Base-by-base conservation (phyloP, 2,329 filamentous ascomycete genomes). In the Trichoderma pleuroti region DNA sequence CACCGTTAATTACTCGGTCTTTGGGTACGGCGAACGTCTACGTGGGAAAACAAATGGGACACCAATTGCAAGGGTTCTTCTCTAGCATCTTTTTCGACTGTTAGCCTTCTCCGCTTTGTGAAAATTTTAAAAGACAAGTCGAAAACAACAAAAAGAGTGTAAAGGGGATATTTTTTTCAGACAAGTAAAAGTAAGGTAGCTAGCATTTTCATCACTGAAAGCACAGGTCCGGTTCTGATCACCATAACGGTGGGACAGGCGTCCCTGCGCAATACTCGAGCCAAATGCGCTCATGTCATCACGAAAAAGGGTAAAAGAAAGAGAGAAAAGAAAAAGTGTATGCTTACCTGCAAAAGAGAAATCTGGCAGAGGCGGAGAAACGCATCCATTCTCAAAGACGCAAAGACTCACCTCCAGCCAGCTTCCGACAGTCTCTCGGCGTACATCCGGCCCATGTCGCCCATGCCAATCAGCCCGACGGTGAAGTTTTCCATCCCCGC, bases 221-320 rank as follows among this genome's bases (percentile, higher is more conserved):
- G 87, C 86, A 84, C 84, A 85, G 81, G 82, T 84, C 80, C 75
- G 79, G 14, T 77, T 84, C 83, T 83, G 84, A 84, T 82, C 86
- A 91, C 93, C 95, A 88, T 91, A 97, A 90, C 92, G 91, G 86
- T 83, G 84, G 83, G 83, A 85, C 85, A 85, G 85, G 82, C 82
- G 82, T 80, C 84, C 83, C 84, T 86, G 84, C 83, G 85, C 90
- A 89, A 94, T 97, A 87, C 95, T 98, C 95, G 93, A 98, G 95
- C 95, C 95, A 98, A 98, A 98, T 98, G 95, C 95, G 94, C 95
- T 98, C 95, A 95, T 93, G 95, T 98, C 95, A 98, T 98, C 95
- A 97, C 94, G 80, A 81, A 78, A 72, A 78, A 74, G 7, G 39
- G 82, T 77, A 72, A 24, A 69, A 70, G 71, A 72, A 71, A 67